These are phyloP conservation scores for Ceratorhiza oryzae-sativae DNA, from an alignment of 1,284 basidiomycete genomes.

Conservation along the genomic window DNA sequence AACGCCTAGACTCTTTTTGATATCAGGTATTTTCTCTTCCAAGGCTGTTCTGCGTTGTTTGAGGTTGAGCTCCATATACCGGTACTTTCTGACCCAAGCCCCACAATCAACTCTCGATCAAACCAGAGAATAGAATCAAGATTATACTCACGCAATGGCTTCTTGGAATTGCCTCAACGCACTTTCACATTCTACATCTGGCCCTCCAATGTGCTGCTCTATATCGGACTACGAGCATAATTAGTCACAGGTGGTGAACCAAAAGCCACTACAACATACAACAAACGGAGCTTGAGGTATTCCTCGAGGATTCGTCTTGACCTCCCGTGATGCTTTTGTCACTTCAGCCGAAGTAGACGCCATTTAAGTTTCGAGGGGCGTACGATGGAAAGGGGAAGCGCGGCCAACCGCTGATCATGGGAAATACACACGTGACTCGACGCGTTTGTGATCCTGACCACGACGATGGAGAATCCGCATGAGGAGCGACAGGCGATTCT, in stretches of 20 bases:
- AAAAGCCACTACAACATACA: conserved; percentile 60
- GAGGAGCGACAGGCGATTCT: conserved; percentile 89
- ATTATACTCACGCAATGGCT: conserved; percentile 79
- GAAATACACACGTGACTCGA: neutral
- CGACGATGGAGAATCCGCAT: conserved; percentile 85
- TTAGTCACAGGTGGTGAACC: neutral
- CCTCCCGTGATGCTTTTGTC: conserved; percentile 37
- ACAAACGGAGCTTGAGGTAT: conserved; percentile 97
- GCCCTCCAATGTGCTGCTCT: conserved; percentile 83
- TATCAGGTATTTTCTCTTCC: conserved; percentile 96
- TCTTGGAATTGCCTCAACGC: conserved; percentile 88
- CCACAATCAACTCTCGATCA: conserved; percentile 41
- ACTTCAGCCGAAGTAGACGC: conserved; percentile 13
- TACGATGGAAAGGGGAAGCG: neutral
- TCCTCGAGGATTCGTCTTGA: conserved; percentile 83
- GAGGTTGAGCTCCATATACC: conserved; percentile 94
- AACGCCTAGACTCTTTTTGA: conserved; percentile 90
- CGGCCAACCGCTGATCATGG: neutral
- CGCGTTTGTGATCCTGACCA: neutral
- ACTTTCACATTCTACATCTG: conserved; percentile 79
- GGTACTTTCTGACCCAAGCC: conserved; percentile 86
- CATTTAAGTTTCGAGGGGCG: neutral
- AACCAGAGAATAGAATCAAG: conserved; percentile 6
- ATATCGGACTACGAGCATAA: conserved; percentile 69
- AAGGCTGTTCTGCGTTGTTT: conserved; percentile 80